Conservation (phyloP, 257 asterid species). For the Knoxia roxburghii region DNA sequence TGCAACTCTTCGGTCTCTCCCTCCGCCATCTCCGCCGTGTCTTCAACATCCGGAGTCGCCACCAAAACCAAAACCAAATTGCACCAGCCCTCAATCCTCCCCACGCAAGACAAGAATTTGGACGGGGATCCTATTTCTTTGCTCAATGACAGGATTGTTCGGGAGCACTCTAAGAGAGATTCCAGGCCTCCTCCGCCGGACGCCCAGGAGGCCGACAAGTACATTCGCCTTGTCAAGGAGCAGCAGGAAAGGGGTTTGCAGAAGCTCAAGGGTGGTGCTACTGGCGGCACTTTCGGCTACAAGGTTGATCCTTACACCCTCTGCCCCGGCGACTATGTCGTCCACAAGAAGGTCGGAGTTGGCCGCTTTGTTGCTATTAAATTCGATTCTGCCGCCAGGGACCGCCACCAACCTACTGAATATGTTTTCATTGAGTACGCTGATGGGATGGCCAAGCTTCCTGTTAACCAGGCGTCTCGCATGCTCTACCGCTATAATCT, state of each 20-base stretch:
- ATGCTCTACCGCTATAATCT: conserved; percentile 89
- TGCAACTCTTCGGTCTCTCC: not conserved
- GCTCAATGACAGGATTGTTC: conserved; percentile 65
- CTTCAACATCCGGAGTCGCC: conserved; percentile 7
- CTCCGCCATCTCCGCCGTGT: not conserved
- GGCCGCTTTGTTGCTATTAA: conserved; percentile 78
- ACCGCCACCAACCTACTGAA: conserved; percentile 43
- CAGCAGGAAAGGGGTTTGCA: conserved; percentile 91
- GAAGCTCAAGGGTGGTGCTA: conserved; percentile 69
- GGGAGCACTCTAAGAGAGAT: conserved; percentile 69
- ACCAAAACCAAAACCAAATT: conserved; percentile 10
- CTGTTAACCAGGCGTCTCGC: conserved; percentile 78
- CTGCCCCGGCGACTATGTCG: conserved; percentile 78
- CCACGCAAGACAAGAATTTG: conserved; percentile 24
- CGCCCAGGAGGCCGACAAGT: conserved; percentile 75
- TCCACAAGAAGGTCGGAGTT: conserved; percentile 84
- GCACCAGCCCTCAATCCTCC: conserved; percentile 16
- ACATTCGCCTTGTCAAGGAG: conserved; percentile 73
- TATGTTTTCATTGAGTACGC: conserved; percentile 88
- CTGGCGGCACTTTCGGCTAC: conserved; percentile 33
- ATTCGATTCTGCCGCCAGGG: conserved; percentile 34
- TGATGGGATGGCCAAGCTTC: conserved; percentile 95
- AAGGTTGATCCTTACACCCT: conserved; percentile 90
- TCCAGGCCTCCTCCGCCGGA: conserved; percentile 52
- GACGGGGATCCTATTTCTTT: conserved; percentile 56